Evolutionary conservation across 257 asterid genomes (phyloP).

Genomic region (Forsythia suspensa): DNA sequence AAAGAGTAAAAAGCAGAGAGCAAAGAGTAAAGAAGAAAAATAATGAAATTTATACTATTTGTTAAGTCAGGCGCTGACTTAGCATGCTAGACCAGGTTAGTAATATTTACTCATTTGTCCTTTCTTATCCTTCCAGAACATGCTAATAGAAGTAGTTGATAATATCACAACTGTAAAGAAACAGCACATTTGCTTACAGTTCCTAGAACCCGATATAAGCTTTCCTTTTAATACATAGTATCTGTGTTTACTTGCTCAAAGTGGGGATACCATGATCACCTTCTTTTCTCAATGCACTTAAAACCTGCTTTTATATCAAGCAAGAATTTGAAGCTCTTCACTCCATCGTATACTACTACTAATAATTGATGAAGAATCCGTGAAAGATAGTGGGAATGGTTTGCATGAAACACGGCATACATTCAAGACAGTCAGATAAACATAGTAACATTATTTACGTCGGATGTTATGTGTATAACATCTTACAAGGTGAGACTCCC

Average conservation of each 20-base stretch:
- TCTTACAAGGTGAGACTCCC: background rate
- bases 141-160: background rate
- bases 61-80: background rate
- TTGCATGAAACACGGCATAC: background rate
- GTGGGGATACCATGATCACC: background rate
- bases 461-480: background rate
- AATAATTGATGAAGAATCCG: background rate
- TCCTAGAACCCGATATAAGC: background rate
- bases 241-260: background rate
- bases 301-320: slow-evolving; percentile 1
- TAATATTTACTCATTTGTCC: background rate
- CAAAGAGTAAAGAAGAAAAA: background rate
- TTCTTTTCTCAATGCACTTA: background rate
- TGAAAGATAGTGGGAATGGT: background rate
- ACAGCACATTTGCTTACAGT: background rate
- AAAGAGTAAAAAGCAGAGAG: background rate
- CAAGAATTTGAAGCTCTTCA: background rate
- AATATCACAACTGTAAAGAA: background rate
- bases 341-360: background rate
- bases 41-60: background rate
- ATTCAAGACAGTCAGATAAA: background rate
- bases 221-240: background rate
- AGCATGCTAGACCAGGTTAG: background rate
- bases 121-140: background rate
- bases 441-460: background rate